A percentile compares a stretch with the other conserved stretches of the same genome.
Conservation (phyloP, 1,139 yeast species). For the Geotrichum aggregatum region DNA sequence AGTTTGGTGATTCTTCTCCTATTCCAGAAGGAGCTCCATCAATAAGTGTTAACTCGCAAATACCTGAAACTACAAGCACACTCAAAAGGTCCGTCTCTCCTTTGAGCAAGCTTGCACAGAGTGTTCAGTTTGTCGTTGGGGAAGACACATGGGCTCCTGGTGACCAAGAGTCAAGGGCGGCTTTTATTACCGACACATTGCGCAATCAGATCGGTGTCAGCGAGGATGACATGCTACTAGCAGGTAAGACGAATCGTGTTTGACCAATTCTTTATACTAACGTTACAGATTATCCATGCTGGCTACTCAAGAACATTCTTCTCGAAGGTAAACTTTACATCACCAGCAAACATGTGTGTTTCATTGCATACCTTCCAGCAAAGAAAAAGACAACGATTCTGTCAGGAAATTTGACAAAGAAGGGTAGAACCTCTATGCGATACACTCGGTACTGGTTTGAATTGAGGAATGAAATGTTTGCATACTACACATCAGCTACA, state of each 20-base stretch:
- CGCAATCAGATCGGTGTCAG: conserved; percentile 29
- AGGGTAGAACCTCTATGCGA: conserved; percentile 30
- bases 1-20: not conserved
- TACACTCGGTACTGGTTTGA: conserved; percentile 68
- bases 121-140: conserved; percentile 16
- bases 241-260: conserved; percentile 25
- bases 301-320: conserved; percentile 78
- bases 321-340: conserved; percentile 81
- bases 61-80: not conserved
- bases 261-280: conserved; percentile 2
- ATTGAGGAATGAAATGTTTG: conserved; percentile 61
- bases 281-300: conserved; percentile 52
- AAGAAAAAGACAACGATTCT: conserved; percentile 43
- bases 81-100: not conserved
- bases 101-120: conserved; percentile 14
- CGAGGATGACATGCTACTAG: conserved; percentile 31
- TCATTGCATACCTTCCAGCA: conserved; percentile 75
- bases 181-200: conserved; percentile 31
- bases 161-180: conserved; percentile 21
- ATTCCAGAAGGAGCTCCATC: conserved; percentile 7
- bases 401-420: conserved; percentile 45
- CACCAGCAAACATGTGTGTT: conserved; percentile 60
- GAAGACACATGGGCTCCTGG: not conserved
- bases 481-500: conserved; percentile 65
- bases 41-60: not conserved